These are phyloP conservation scores for Pseudoneurospora amorphoporcata DNA, from an alignment of 495 filamentous ascomycete genomes.

Conservation along the genomic window DNA sequence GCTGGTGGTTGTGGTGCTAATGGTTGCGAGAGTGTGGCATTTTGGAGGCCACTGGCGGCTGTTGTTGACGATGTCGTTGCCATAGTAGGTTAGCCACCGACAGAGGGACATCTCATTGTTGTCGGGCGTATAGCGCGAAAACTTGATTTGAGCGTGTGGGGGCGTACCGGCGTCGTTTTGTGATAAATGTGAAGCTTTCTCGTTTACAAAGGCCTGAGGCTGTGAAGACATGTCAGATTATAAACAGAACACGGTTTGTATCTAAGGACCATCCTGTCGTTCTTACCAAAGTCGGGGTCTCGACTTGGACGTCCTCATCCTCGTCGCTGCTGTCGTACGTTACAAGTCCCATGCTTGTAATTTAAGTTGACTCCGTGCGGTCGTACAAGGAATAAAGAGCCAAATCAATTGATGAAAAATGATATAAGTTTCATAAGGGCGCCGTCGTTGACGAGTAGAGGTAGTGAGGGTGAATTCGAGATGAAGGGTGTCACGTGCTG, in stretches of 20 bases:
- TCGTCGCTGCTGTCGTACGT: constrained; percentile 73
- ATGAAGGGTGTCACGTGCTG: constrained; percentile 24
- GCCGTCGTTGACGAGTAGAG: background rate
- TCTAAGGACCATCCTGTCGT: constrained; percentile 1
- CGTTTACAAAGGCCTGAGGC: background rate
- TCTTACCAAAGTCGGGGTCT: background rate
- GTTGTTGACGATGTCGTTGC: background rate
- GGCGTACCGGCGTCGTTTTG: background rate
- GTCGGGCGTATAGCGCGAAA: background rate
- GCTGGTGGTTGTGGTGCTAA: background rate
- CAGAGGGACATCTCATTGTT: background rate
- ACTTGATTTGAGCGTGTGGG: background rate
- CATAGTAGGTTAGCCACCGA: background rate
- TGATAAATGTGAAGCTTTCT: background rate
- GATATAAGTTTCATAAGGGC: background rate
- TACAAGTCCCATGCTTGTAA: constrained; percentile 50
- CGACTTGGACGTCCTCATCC: constrained; percentile 40
- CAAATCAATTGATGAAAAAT: background rate
- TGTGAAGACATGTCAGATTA: background rate
- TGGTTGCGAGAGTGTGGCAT: background rate
- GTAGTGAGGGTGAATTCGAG: constrained; percentile 6
- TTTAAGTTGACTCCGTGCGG: background rate
- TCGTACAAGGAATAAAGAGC: background rate
- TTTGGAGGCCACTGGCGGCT: background rate
- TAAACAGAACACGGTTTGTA: background rate